Evolutionary conservation across 2,329 filamentous ascomycete genomes (phyloP).

Genomic region (Dactylellina leptospora): DNA sequence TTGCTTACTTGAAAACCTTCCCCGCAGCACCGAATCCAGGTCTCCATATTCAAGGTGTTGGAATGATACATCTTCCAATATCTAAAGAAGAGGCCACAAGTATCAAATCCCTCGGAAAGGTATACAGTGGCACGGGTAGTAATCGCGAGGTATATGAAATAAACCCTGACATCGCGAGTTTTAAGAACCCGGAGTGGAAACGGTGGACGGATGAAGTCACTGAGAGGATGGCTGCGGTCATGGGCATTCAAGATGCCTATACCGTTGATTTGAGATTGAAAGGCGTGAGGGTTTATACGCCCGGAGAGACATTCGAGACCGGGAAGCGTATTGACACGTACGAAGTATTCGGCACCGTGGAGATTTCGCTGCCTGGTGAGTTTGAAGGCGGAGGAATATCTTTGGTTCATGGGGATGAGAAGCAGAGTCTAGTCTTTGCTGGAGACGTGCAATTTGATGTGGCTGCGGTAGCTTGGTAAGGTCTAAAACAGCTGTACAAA

Average conservation of each 20-base stretch:
- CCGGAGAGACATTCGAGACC: not conserved
- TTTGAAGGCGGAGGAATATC: constrained; percentile 10
- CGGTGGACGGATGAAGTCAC: not conserved
- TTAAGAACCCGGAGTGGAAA: too few relatives aligned
- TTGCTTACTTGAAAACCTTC: not conserved
- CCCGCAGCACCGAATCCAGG: constrained; percentile 18
- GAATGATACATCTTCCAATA: constrained; percentile 6
- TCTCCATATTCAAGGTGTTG: not conserved
- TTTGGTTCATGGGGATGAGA: not conserved
- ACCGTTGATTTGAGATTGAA: not conserved
- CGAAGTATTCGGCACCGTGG: not conserved
- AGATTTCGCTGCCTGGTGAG: constrained; percentile 12
- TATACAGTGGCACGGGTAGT: too few relatives aligned
- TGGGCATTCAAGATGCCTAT: not conserved
- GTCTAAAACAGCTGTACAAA: not conserved
- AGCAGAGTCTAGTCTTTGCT: not conserved
- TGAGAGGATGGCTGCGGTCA: not conserved
- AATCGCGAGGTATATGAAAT: too few relatives aligned
- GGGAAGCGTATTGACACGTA: not conserved
- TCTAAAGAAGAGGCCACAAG: not conserved
- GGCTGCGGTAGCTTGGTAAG: constrained; percentile 25
- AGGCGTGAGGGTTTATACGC: constrained; percentile 5
- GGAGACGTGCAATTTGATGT: not conserved
- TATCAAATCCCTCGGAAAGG: too few relatives aligned
- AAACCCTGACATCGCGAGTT: too few relatives aligned